These are phyloP conservation scores for Rhodotorula kratochvilovae DNA, from an alignment of 768 basidiomycete genomes.

Conservation along the genomic window DNA sequence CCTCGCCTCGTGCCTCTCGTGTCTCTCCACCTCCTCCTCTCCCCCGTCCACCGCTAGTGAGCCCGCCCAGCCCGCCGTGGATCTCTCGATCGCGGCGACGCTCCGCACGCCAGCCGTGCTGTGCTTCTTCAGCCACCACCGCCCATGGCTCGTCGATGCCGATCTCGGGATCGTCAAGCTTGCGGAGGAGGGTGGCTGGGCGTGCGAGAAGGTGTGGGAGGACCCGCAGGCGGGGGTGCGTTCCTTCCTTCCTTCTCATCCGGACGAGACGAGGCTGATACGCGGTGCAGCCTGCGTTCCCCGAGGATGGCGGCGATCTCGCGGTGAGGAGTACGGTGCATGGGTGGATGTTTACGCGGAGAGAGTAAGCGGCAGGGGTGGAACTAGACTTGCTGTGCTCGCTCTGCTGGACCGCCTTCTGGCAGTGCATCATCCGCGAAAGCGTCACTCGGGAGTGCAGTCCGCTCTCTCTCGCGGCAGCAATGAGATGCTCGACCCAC, in stretches of 20 bases:
- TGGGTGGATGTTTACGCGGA: constrained; percentile 33
- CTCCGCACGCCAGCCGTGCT: constrained; percentile 23
- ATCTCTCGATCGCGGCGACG: background rate
- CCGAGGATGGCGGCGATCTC: constrained; percentile 42
- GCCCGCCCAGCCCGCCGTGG: background rate
- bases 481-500: too few relatives aligned
- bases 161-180: constrained; percentile 24
- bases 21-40: constrained; percentile 17
- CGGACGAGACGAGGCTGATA: background rate
- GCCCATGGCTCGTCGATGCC: constrained; percentile 36
- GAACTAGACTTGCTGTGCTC: too few relatives aligned
- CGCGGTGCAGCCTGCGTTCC: constrained; percentile 41
- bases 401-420: too few relatives aligned
- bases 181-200: constrained; percentile 39
- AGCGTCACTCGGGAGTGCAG: too few relatives aligned
- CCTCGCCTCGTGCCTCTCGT: constrained; percentile 60
- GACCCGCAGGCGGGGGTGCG: constrained; percentile 41
- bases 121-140: constrained; percentile 43
- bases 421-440: too few relatives aligned
- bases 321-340: constrained; percentile 41
- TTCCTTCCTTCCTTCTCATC: background rate
- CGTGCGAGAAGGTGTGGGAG: constrained; percentile 34
- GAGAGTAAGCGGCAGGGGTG: too few relatives aligned
- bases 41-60: background rate
- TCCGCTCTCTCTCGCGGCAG: too few relatives aligned